Evolutionary conservation across 257 asterid genomes (phyloP).

Genomic region (Solanum appendiculatum): DNA sequence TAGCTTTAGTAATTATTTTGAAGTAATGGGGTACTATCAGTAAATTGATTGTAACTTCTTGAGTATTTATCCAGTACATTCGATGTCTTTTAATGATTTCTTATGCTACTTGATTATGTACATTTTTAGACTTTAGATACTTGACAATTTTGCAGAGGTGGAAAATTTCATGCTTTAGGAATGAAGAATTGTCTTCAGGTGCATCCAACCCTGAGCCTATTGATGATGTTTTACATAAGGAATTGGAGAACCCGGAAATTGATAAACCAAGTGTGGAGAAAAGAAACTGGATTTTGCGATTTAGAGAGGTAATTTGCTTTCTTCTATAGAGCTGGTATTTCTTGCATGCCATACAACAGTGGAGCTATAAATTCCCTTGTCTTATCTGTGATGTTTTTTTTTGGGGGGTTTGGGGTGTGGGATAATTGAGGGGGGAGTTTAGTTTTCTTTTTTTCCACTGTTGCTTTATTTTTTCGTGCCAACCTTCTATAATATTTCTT

Average conservation of each 20-base stretch:
- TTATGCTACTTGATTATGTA: neutral
- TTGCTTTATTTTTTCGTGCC: neutral
- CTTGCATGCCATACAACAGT: neutral
- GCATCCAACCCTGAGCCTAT: constrained; percentile 32
- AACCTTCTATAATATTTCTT: neutral
- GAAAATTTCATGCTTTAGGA: constrained; percentile 69
- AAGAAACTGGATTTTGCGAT: constrained; percentile 25
- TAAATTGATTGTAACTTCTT: neutral
- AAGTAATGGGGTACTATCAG: neutral
- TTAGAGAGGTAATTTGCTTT: constrained; percentile 35
- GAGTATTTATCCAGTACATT: neutral
- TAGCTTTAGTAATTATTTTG: neutral
- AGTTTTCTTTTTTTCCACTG: neutral
- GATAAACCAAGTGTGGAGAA: constrained; percentile 25
- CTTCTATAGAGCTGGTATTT: neutral
- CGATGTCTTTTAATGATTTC: neutral
- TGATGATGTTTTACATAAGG: constrained; percentile 42
- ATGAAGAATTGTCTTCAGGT: constrained; percentile 42
- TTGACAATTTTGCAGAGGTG: constrained; percentile 36
- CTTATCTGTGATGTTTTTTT: neutral
- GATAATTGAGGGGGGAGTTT: neutral
- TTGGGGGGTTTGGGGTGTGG: neutral
- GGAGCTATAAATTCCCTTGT: neutral
- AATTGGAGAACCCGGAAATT: constrained; percentile 31
- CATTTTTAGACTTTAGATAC: neutral